Evolutionary conservation across 371 early-diverging fungal genomes (phyloP), one percentile per base, ranked within the genome.

Genomic region (Quaeritorhiza haematococci): DNA sequence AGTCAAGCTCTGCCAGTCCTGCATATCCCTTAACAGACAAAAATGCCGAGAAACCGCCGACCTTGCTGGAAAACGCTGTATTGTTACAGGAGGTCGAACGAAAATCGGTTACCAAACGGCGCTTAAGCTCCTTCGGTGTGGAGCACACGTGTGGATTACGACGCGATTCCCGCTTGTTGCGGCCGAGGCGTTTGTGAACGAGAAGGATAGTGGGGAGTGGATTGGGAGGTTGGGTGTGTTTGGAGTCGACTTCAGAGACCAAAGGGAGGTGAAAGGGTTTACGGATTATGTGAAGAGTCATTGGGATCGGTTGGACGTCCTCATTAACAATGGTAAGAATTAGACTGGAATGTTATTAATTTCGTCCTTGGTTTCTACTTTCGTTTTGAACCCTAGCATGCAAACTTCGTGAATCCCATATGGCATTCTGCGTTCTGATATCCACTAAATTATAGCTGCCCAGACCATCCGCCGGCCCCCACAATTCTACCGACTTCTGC

Each of bases 121-220:
- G n/a, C 46, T 65, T 13, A 50, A 44, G 33, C 35, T 65, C 1
- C 41, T 61, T 8, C 32, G 62, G 17, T 49, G 45, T 33, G 62
- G 62, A 13, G 61, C 66, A 7, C 44, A 33, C 24, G 66, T 65
- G 8, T 44, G 49, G 32, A 35, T 58, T 6, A 65, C 66, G 17
- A 65, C 62, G 5, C 56, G 62, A 32, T 61, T 65, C 43, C 66
- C 66, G 29, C 33, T 62, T 24, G 43, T 65, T 19, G 21, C 61
- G 29, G 15, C 51, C 3, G 38, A 49, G 30, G 27, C 46, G 0
- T 52, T 62, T 21, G 1, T 17, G 1, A 8, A 0, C 4, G 26
- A 48, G 17, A 19, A 30, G n/a, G 61, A 63, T 60, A 27, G 49
- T 2, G 58, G 30, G 30, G 21, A 8, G 6, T 65, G 66, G 66